phyloP scores from a whole-genome alignment of 225 moss, liverwort and hornwort species.

The Rhytidiadelphus loreus region DNA sequence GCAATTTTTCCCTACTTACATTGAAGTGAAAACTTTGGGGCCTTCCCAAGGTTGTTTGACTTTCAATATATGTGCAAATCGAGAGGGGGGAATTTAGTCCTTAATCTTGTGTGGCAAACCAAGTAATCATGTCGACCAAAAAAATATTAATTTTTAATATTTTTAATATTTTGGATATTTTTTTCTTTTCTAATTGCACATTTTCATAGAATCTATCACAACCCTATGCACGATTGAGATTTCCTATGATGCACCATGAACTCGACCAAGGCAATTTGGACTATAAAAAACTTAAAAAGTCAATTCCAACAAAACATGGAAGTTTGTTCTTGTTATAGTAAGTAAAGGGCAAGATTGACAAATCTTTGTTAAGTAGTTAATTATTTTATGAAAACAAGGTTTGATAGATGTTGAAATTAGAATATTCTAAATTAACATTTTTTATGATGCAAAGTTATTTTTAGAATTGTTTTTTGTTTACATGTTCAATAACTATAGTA shows the following conservation, averaged over 20 bases:
- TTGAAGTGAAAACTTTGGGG: not conserved
- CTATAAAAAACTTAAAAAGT: not conserved
- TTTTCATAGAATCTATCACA: no score
- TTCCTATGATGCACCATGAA: no score
- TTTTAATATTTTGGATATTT: no score
- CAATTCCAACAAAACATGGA: not conserved
- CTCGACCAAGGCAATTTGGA: rapidly evolving
- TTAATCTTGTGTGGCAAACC: no score
- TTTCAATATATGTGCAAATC: no score
- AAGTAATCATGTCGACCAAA: no score
- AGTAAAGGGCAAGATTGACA: not conserved
- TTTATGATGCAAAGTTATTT: not conserved
- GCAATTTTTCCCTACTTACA: not conserved
- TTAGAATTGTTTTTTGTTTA: not conserved
- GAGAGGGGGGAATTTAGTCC: no score
- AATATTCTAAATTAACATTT: rapidly evolving
- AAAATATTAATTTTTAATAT: no score
- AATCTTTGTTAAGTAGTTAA: not conserved
- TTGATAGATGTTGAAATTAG: not conserved
- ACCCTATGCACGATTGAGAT: no score
- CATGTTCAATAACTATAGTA: not conserved
- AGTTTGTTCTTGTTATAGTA: no score
- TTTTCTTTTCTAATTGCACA: no score
- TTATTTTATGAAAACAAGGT: not conserved
- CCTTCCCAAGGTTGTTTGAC: no score